Percentiles rank a stretch among this genome's conserved stretches.
These are phyloP conservation scores for Diaporthe nobilis DNA, from an alignment of 2,329 filamentous ascomycete genomes.

Conservation along the genomic window DNA sequence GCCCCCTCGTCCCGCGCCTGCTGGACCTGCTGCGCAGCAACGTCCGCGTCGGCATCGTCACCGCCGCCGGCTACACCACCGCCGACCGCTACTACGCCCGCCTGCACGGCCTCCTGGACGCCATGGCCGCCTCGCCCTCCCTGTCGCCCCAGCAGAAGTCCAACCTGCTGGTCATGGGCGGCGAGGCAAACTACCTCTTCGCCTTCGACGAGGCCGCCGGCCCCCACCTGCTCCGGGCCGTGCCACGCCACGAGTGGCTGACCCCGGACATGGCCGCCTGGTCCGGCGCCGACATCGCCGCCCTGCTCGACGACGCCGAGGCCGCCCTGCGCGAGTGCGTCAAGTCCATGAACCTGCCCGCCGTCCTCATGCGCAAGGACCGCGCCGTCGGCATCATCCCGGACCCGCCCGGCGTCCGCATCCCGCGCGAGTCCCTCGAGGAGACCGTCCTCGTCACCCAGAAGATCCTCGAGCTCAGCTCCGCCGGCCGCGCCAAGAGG, in stretches of 20 bases:
- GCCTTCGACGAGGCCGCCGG: conserved; percentile 74
- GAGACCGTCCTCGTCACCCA: conserved; percentile 96
- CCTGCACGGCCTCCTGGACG: conserved; percentile 88
- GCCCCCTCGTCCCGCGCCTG: conserved; percentile 80
- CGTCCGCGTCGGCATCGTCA: conserved; percentile 94
- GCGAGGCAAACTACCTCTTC: conserved; percentile 97
- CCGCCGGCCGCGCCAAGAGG: conserved; percentile 67
- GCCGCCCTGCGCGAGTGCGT: conserved; percentile 86
- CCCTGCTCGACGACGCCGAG: conserved; percentile 91
- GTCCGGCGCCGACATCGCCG: conserved; percentile 81
- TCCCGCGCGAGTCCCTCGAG: conserved; percentile 90
- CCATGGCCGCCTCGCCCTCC: conserved; percentile 71
- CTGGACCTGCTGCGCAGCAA: conserved; percentile 81
- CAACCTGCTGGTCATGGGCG: conserved; percentile 92
- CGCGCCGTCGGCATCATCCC: conserved; percentile 86
- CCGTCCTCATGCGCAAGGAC: conserved; percentile 87
- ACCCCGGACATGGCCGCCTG: conserved; percentile 83
- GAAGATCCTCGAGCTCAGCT: conserved; percentile 87
- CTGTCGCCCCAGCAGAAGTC: conserved; percentile 78
- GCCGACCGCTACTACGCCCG: conserved; percentile 88
- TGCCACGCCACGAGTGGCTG: conserved; percentile 78
- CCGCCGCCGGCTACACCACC: conserved; percentile 93
- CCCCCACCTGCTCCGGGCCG: conserved; percentile 77
- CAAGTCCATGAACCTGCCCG: conserved; percentile 82
- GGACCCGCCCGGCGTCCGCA: conserved; percentile 72